These are phyloP conservation scores for Auriscalpium microsporum DNA, from an alignment of 768 basidiomycete genomes.

Conservation along the genomic window DNA sequence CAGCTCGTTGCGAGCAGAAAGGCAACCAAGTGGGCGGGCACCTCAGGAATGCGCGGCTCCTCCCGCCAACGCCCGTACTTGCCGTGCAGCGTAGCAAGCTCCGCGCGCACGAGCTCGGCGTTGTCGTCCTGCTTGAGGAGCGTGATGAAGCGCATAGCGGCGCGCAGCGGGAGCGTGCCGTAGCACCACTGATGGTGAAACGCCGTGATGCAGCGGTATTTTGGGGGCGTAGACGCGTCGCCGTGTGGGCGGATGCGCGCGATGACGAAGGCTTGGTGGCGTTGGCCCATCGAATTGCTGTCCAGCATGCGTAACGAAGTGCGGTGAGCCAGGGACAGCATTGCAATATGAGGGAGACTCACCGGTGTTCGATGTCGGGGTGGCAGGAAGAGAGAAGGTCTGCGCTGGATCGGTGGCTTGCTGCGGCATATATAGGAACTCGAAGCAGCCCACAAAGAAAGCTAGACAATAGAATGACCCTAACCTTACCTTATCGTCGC, in stretches of 20 bases:
- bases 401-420: too few species aligned
- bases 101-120: constrained; percentile 27
- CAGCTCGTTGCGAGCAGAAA: constrained; percentile 26
- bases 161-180: constrained; percentile 25
- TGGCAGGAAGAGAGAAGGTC: too few species aligned
- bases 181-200: constrained; percentile 35
- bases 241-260: neutral
- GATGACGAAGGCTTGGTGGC: neutral
- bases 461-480: too few species aligned
- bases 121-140: constrained; percentile 29
- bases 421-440: too few species aligned
- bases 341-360: too few species aligned
- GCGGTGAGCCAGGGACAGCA: too few species aligned
- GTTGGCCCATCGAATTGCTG: neutral
- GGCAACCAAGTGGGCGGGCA: constrained; percentile 27
- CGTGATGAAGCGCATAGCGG: constrained; percentile 25
- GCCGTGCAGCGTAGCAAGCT: constrained; percentile 26
- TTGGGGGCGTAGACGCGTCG: neutral
- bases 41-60: constrained; percentile 11
- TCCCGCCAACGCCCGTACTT: constrained; percentile 19
- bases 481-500: too few species aligned
- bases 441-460: too few species aligned
- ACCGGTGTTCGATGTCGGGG: too few species aligned
- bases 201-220: constrained; percentile 35
- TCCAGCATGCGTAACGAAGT: too few species aligned